Evolutionary conservation across 108 stramenopile species (phyloP), one percentile per base, ranked within the genome.

Genomic region (Schizochytrium sp.): DNA sequence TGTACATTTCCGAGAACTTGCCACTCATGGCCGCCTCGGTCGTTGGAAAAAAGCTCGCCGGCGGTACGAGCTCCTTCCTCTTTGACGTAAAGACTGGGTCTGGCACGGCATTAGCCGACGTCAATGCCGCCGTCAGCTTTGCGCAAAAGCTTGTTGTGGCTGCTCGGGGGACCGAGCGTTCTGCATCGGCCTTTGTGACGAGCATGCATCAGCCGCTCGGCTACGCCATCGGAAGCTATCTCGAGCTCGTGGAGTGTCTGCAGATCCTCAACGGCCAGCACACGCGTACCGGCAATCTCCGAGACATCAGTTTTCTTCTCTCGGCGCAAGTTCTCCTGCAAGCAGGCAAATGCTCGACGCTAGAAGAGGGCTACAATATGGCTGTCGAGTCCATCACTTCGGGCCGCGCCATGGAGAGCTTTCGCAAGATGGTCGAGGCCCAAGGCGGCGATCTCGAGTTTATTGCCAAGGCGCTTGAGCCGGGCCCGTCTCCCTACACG

Each of bases 81-180:
- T 83, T 83, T 83, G 76, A 83, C 48, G 51, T 83, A 43, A 83
- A 83, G 76, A 83, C 76, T 53, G 76, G 76, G 0, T 83, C 76
- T 83, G 76, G 76, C n/a, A 69, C 25, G 14, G 51, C 51, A 16
- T 45, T 83, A 1, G 6, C n/a, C n/a, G 51, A 53, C 45, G 45
- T 83, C n/a, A 45, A 83, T 5, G 63, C 41, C 8, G 76, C 76
- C n/a, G 48, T 83, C 19, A 45, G 48, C 19, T 53, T 83, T 47
- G 76, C 76, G n/a, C 76, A 83, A 53, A 53, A 47, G 76, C 76
- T 83, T 18, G 76, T 83, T 12, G 28, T 4, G 48, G 48, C 28
- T 4, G 45, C 76, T 12, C 76, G 51, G 6, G 51, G 45, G 12
- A 28, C 76, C 6, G 51, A 53, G 10, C 45, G 51, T 16, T 16